Percentiles rank a stretch among this genome's conserved stretches.
phyloP scores from a whole-genome alignment of 2,329 filamentous ascomycete genomes.

The Pseudogymnoascus sp. region DNA sequence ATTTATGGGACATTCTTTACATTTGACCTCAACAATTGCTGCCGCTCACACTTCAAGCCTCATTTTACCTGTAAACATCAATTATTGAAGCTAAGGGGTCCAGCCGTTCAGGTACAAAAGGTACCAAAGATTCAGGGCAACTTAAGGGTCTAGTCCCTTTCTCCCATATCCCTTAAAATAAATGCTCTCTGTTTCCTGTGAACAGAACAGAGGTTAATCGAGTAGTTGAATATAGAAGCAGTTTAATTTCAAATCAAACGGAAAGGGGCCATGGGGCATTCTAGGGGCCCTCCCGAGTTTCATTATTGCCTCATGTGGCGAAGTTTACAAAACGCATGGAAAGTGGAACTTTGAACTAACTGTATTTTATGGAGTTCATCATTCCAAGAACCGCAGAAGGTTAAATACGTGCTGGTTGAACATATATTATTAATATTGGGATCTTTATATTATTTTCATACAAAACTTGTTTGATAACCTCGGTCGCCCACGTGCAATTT shows the following conservation, averaged over 20 bases:
- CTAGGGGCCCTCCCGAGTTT: not conserved
- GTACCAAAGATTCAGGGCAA: slow-evolving; percentile 1
- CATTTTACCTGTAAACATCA: not conserved
- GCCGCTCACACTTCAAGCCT: not conserved
- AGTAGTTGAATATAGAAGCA: not conserved
- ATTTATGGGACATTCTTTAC: not conserved
- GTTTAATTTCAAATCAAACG: not conserved
- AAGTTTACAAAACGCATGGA: not conserved
- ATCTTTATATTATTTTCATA: not conserved
- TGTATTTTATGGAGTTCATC: not conserved
- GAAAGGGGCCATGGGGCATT: not conserved
- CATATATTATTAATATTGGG: not conserved
- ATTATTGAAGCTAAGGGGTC: slow-evolving; percentile 5
- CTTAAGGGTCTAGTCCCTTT: slow-evolving; percentile 3
- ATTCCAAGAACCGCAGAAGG: not conserved
- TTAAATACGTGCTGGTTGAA: not conserved
- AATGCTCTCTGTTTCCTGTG: not conserved
- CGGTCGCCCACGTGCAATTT: not conserved
- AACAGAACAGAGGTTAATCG: not conserved
- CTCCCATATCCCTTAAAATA: not conserved
- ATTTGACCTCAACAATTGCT: not conserved
- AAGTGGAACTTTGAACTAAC: not conserved
- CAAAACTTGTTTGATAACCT: not conserved
- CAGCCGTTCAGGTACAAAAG: slow-evolving; percentile 1
- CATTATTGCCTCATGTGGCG: not conserved